A percentile compares a stretch with the other conserved stretches of the same genome.
Evolutionary conservation across 305 asterid genomes (phyloP).

Genomic region (Coffea humblotiana): DNA sequence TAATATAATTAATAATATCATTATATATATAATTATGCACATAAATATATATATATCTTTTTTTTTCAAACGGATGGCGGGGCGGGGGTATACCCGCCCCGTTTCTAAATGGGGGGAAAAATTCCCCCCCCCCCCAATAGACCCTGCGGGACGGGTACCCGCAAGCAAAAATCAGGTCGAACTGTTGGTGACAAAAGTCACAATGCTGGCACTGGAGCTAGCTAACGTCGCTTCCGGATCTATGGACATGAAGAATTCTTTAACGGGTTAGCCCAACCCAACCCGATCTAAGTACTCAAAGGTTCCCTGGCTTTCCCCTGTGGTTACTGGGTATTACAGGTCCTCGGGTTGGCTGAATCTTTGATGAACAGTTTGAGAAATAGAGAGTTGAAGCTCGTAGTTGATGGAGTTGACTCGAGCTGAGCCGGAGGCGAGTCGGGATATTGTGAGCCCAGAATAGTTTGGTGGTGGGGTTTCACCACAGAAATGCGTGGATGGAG

Average conservation of each 20-base stretch:
- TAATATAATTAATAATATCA: too few species aligned
- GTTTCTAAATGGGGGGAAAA: too few species aligned
- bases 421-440: slow-evolving; percentile 52
- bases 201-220: slow-evolving; percentile 79
- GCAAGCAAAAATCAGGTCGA: slow-evolving; percentile 32
- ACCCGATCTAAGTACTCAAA: slow-evolving; percentile 70
- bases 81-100: too few species aligned
- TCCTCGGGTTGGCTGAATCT: slow-evolving; percentile 29
- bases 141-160: too few species aligned
- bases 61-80: too few species aligned
- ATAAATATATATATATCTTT: too few species aligned
- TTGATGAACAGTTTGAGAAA: slow-evolving; percentile 16
- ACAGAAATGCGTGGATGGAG: slow-evolving; percentile 52
- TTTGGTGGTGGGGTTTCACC: background rate
- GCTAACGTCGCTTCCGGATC: slow-evolving; percentile 67
- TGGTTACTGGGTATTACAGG: slow-evolving; percentile 42
- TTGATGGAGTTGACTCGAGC: slow-evolving; percentile 43
- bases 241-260: slow-evolving; percentile 34
- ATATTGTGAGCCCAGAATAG: slow-evolving; percentile 50
- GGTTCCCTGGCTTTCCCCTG: slow-evolving; percentile 60
- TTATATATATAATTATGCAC: too few species aligned
- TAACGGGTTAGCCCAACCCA: slow-evolving; percentile 66
- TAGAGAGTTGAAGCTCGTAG: slow-evolving; percentile 24
- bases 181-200: slow-evolving; percentile 44
- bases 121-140: too few species aligned